Evolutionary conservation across 2,329 filamentous ascomycete species (phyloP).

Genomic region (Aureobasidium sp.): DNA sequence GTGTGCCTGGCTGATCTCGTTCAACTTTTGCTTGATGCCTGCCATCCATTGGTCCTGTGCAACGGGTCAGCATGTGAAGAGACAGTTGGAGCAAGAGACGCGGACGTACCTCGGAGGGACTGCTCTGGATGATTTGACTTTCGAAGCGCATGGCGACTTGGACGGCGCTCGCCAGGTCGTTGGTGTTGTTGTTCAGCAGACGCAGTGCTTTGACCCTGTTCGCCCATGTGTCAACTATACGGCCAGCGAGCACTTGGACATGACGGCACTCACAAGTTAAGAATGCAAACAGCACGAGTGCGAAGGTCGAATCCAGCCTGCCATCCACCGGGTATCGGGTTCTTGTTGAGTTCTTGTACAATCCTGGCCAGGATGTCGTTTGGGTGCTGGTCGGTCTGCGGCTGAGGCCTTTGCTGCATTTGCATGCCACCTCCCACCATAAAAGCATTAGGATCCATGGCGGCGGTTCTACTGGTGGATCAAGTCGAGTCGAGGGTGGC

Average conservation of each 20-base stretch:
- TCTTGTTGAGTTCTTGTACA: slow-evolving; percentile 22
- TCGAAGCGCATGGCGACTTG: slow-evolving; percentile 17
- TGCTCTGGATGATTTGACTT: slow-evolving; percentile 3
- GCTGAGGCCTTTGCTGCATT: slow-evolving; percentile 24
- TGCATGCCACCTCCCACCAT: slow-evolving; percentile 18
- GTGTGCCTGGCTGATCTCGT: slow-evolving; percentile 14
- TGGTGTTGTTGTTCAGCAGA: slow-evolving; percentile 9
- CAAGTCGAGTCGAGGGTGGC: neutral
- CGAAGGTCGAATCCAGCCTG: slow-evolving; percentile 27
- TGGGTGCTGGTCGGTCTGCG: slow-evolving; percentile 17
- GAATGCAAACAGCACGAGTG: slow-evolving; percentile 24
- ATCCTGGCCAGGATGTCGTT: slow-evolving; percentile 24
- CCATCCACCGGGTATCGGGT: slow-evolving; percentile 23
- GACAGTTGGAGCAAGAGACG: neutral
- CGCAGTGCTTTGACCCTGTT: slow-evolving; percentile 17
- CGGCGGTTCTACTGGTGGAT: neutral
- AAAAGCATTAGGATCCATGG: slow-evolving; percentile 19
- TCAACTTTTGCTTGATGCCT: slow-evolving; percentile 17
- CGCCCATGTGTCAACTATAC: slow-evolving; percentile 3
- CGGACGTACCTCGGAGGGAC: slow-evolving; percentile 13
- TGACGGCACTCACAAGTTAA: slow-evolving; percentile 27
- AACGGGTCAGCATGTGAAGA: neutral
- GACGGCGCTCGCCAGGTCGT: slow-evolving; percentile 9
- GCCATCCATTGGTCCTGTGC: slow-evolving; percentile 17
- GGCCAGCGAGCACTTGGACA: neutral